Evolutionary conservation across 2,329 filamentous ascomycete species (phyloP), one percentile per base, ranked within the genome.

Genomic region (Huntiella abstrusa): DNA sequence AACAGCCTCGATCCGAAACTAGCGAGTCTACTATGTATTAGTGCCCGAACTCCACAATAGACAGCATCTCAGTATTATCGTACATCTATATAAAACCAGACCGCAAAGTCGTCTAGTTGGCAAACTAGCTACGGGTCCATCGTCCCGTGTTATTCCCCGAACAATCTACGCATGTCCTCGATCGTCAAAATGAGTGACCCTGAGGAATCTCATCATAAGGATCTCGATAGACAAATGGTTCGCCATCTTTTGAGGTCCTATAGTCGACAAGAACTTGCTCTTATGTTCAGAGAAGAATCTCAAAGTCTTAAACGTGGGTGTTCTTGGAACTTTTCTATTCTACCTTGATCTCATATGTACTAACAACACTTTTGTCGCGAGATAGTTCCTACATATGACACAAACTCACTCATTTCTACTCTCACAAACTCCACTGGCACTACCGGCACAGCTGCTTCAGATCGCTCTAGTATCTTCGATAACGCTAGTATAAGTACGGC

Each of bases 401-500:
- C 53, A 19, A 56, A 59, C 7, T 63, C 60, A 22, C 54, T 60
- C 32, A 51, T 62, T 16, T 60, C 61, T 4, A 60, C 53, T 13
- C 55, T 55, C 17, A 48, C 51, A 5, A 60, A 60, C 5, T 61
- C 60, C 4, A 55, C 40, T 10, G 40, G 11, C 7, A 41, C 40
- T 10, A 41, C 40, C 13, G 15, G 11, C 6, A 41, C 60, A 41
- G 55, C 59, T 16, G 59, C 59, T 17, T 60, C 62, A 40, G 58
- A 62, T 36, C 53, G 56, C 10, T 54, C 59, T 37, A 63, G 60
- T 47, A 51, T 63, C 22, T 63, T 62, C 50, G 62, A 64, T 44
- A 53, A 54, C 5, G 55, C 54, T 8, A 62, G 61, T 49, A 58
- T 62, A 43, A 56, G 59, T 33, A 58, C 62, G 19, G 58, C 59